A percentile compares a stretch with the other conserved stretches of the same genome.
Conservation (phyloP, 2,329 filamentous ascomycete species). For the Ophiostoma perfectum region DNA sequence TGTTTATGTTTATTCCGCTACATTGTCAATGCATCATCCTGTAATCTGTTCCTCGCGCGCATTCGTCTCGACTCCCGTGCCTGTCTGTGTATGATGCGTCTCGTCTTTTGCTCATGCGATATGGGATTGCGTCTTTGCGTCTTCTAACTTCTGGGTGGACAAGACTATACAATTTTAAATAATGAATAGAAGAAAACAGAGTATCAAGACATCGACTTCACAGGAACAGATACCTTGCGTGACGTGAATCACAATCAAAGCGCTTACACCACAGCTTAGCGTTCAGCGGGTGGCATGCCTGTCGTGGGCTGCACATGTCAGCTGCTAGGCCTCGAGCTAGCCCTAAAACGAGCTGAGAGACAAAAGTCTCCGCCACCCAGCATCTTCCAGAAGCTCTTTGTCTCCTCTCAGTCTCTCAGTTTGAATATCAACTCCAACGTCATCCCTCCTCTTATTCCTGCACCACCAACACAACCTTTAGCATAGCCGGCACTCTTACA, state of each 20-base stretch:
- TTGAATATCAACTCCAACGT: not conserved
- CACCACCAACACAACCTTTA: not conserved
- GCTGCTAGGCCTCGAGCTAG: slow-evolving; percentile 8
- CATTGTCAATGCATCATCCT: not conserved
- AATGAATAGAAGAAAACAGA: no score
- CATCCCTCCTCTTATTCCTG: not conserved
- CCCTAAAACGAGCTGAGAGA: not conserved
- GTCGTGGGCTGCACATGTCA: not conserved
- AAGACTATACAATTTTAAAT: no score
- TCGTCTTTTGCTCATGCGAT: not conserved
- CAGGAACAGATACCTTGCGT: no score
- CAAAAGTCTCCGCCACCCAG: slow-evolving; percentile 7
- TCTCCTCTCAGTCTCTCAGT: not conserved
- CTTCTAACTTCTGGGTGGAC: no score
- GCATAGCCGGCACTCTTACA: not conserved
- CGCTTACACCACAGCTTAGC: not conserved
- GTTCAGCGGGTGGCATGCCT: not conserved
- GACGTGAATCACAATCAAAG: no score
- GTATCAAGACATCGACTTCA: no score
- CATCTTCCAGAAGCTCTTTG: not conserved
- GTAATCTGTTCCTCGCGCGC: not conserved
- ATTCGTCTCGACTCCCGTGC: no score
- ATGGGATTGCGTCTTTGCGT: no score
- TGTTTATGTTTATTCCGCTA: not conserved
- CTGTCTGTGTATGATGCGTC: not conserved